Evolutionary conservation across 352 stramenopile genomes (phyloP), one percentile per base, ranked within the genome.

Genomic region (Aphanomyces invadans): DNA sequence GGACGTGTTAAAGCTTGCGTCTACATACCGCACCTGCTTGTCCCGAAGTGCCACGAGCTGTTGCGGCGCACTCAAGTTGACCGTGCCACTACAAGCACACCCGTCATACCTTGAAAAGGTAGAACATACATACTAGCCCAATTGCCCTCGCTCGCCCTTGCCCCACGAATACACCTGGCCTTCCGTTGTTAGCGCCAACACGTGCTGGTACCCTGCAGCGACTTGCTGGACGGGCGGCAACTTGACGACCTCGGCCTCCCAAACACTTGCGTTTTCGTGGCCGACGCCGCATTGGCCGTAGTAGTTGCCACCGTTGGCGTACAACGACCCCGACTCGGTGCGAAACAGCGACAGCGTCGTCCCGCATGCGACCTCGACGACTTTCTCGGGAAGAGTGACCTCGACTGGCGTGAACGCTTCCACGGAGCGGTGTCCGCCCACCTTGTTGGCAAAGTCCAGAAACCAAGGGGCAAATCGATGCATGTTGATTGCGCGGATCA

Each of bases 401-500:
- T 74, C 72, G 52, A 69, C 72, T 5, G 85, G 83, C 44, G 74
- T 57, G 44, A 94, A 71, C 49, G 76, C 85, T 62, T 94, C 85
- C 21, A 94, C 74, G 54, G 78, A 77, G 19, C 73, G 76, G 19
- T 70, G 68, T 29, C 70, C 72, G n/a, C 83, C 89, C 67, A 94
- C 87, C 53, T 46, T 78, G 72, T 91, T 94, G 62, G 90, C 82
- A 71, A 73, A 79, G 46, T 68, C 69, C 33, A 92, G 73, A 53
- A 94, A 71, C 70, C 77, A 83, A 59, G 85, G 85, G 49, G 83
- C 74, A 36, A 92, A 70, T 28, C 85, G 85, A 63, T 91, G 78
- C 71, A 94, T 91, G 70, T 92, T 92, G 51, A 83, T 94, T 23
- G 81, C 74, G 7, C 85, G 80, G 63, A 94, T 90, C 38, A 94